These are phyloP conservation scores for Pleurotus giganteus DNA, from an alignment of 768 basidiomycete species.

Conservation along the genomic window DNA sequence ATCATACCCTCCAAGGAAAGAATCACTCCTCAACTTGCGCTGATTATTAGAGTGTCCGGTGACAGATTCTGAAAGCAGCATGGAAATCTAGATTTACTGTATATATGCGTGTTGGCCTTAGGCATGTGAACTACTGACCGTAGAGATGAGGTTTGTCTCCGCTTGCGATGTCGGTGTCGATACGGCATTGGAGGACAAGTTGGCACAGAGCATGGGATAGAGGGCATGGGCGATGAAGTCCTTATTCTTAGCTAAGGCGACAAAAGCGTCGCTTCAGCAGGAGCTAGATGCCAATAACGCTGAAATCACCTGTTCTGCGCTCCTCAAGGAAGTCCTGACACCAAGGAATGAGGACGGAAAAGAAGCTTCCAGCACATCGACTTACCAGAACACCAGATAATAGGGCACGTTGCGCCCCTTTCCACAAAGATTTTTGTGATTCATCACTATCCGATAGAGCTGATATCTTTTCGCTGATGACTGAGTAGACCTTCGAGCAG, in stretches of 20 bases:
- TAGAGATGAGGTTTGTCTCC: conserved; percentile 27
- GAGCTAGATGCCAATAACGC: too few species aligned
- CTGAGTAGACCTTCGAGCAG: conserved; percentile 36
- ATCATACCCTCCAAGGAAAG: conserved; percentile 48
- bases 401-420: conserved; percentile 40
- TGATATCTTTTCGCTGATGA: conserved; percentile 36
- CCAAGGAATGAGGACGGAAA: conserved; percentile 10
- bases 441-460: conserved; percentile 18
- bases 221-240: conserved; percentile 18
- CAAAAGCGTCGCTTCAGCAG: too few species aligned
- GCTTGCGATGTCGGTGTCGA: conserved; percentile 10
- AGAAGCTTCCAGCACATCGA: not conserved
- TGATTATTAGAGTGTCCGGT: conserved; percentile 39
- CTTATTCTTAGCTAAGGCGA: conserved; percentile 35
- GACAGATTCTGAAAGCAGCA: conserved; percentile 48
- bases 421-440: conserved; percentile 34
- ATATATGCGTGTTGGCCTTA: not conserved
- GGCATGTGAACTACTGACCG: not conserved
- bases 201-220: conserved; percentile 13
- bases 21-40: conserved; percentile 39
- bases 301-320: conserved; percentile 22
- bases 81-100: conserved; percentile 42
- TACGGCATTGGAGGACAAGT: conserved; percentile 25
- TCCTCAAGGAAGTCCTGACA: conserved; percentile 32
- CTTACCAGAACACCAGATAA: conserved; percentile 53